Conservation (phyloP, 2,329 filamentous ascomycete genomes). For the Fusarium piperis region DNA sequence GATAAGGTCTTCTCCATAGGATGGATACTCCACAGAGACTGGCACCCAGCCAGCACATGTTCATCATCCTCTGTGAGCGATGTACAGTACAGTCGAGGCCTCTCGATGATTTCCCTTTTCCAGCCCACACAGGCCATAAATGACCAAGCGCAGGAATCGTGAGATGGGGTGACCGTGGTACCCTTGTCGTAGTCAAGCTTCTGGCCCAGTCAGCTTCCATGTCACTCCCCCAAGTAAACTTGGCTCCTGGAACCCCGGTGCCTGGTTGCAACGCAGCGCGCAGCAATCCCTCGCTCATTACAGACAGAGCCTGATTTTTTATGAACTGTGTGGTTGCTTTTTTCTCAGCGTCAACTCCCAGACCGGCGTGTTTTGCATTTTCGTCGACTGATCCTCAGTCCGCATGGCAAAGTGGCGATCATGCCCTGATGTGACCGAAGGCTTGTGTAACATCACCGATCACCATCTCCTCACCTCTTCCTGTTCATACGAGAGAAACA, state of each 20-base stretch:
- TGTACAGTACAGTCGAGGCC: background rate
- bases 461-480: background rate
- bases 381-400: conserved; percentile 11
- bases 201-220: conserved; percentile 38
- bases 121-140: background rate
- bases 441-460: conserved; percentile 29
- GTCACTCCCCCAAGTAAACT: conserved; percentile 33
- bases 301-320: background rate
- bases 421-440: conserved; percentile 14
- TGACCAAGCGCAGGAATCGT: background rate
- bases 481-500: background rate
- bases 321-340: conserved; percentile 6
- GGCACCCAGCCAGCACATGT: background rate
- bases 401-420: conserved; percentile 21
- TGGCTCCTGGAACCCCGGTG: conserved; percentile 30
- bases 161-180: background rate
- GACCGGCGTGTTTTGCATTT: conserved; percentile 8
- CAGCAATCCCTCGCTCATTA: background rate
- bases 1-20: background rate
- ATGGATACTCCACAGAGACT: background rate
- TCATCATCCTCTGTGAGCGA: background rate
- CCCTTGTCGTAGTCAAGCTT: conserved; percentile 5
- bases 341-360: background rate
- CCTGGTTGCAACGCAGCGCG: conserved; percentile 5
- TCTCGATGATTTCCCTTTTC: background rate